Evolutionary conservation across 2,329 filamentous ascomycete species (phyloP).

Genomic region (Exophiala xenobiotica): DNA sequence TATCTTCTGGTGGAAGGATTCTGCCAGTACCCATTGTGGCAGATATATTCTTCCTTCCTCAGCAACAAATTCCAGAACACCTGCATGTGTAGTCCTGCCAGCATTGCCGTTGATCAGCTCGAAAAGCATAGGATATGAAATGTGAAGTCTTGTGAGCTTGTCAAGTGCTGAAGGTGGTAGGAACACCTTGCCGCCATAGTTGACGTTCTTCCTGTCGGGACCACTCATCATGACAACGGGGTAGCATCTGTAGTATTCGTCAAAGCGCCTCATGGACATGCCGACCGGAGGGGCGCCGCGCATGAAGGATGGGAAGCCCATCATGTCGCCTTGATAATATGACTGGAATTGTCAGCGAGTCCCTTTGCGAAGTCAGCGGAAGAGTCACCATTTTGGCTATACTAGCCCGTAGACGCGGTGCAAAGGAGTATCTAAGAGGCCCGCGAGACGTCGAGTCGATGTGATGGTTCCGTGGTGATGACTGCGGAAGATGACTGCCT

Average conservation of each 20-base stretch:
- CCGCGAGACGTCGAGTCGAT: too few species aligned
- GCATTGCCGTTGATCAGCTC: slow-evolving; percentile 88
- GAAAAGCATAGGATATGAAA: slow-evolving; percentile 96
- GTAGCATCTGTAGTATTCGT: slow-evolving; percentile 98
- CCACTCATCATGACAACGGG: slow-evolving; percentile 92
- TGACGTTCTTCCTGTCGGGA: slow-evolving; percentile 81
- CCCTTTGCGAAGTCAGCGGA: background rate
- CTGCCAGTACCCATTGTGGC: slow-evolving; percentile 78
- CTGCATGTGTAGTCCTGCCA: slow-evolving; percentile 80
- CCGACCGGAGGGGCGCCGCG: slow-evolving; percentile 41
- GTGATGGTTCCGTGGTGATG: too few species aligned
- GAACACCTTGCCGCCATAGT: slow-evolving; percentile 97
- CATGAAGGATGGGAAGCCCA: slow-evolving; percentile 54
- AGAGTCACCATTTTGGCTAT: slow-evolving; percentile 16
- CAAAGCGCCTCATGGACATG: slow-evolving; percentile 71
- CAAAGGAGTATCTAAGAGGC: too few species aligned
- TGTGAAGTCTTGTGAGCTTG: slow-evolving; percentile 92
- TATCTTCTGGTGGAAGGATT: background rate
- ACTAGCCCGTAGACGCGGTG: background rate
- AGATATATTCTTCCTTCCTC: slow-evolving; percentile 96
- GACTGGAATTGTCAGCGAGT: slow-evolving; percentile 35
- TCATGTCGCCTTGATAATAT: slow-evolving; percentile 37
- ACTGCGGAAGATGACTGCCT: too few species aligned
- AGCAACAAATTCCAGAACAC: slow-evolving; percentile 94
- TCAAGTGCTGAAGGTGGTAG: slow-evolving; percentile 94